phyloP scores from a whole-genome alignment of 2,329 filamentous ascomycete genomes.

The Berkeleyomyces basicola region DNA sequence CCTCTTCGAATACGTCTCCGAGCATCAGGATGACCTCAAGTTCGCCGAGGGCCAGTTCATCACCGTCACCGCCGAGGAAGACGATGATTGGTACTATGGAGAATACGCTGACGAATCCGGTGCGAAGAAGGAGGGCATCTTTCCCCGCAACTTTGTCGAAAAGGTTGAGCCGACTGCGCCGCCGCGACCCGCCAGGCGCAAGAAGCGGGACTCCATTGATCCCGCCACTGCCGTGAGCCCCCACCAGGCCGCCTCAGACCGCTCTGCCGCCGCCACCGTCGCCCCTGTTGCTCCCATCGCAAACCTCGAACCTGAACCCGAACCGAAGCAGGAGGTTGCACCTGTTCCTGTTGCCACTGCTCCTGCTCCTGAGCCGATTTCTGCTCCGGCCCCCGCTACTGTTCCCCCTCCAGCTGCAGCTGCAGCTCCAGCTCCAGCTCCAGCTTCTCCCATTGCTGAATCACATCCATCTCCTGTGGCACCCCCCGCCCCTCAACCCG shows the following conservation, averaged over 20 bases:
- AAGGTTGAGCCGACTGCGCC: conserved; percentile 84
- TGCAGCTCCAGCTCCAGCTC: conserved; percentile 17
- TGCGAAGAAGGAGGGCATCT: conserved; percentile 65
- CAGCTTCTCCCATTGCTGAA: conserved; percentile 20
- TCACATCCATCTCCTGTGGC: conserved; percentile 19
- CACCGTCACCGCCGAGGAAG: conserved; percentile 82
- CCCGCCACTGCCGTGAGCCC: conserved; percentile 21
- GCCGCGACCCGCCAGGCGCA: conserved; percentile 62
- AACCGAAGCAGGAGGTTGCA: background rate
- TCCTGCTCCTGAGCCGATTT: background rate
- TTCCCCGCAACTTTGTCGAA: conserved; percentile 94
- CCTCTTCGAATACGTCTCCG: conserved; percentile 82
- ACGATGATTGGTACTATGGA: conserved; percentile 84
- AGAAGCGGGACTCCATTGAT: conserved; percentile 42
- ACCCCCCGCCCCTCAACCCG: conserved; percentile 19
- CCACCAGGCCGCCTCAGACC: conserved; percentile 16
- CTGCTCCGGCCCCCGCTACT: background rate
- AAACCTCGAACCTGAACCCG: background rate
- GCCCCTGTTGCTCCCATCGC: conserved; percentile 15
- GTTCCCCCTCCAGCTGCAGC: conserved; percentile 4
- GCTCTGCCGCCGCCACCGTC: conserved; percentile 17
- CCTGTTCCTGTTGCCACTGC: background rate
- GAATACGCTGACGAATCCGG: conserved; percentile 69
- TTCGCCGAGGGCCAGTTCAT: conserved; percentile 80
- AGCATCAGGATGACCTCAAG: conserved; percentile 85